A percentile compares a stretch with the other conserved stretches of the same genome.
These are phyloP conservation scores for Cercospora citrullina DNA, from an alignment of 2,329 filamentous ascomycete genomes.

Conservation along the genomic window DNA sequence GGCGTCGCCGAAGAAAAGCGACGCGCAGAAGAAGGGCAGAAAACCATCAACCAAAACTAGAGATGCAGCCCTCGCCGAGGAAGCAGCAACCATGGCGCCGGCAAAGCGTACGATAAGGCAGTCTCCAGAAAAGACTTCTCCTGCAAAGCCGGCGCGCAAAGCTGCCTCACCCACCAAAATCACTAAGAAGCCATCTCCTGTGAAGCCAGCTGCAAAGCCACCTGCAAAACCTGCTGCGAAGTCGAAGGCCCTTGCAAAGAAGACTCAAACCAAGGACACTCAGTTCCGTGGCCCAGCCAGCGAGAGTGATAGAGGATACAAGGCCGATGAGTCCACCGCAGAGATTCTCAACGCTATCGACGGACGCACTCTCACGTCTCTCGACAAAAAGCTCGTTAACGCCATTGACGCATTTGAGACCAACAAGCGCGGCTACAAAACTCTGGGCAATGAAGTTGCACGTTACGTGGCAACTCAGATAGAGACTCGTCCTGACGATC, in stretches of 20 bases:
- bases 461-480: not conserved
- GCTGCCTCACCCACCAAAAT: constrained; percentile 10
- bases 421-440: not conserved
- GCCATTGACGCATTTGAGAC: constrained; percentile 5
- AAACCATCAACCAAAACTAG: constrained; percentile 10
- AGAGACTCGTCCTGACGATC: not conserved
- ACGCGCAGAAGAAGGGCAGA: constrained; percentile 3
- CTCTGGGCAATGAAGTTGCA: not conserved
- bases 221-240: constrained; percentile 14
- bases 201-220: constrained; percentile 12
- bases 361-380: constrained; percentile 8
- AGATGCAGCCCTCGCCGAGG: constrained; percentile 6
- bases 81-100: not conserved
- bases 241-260: not conserved
- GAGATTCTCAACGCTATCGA: constrained; percentile 18
- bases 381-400: constrained; percentile 13
- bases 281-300: constrained; percentile 10
- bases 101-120: not conserved
- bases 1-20: constrained; percentile 14
- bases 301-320: constrained; percentile 14
- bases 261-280: constrained; percentile 9
- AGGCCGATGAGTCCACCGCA: constrained; percentile 11
- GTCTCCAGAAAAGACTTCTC: constrained; percentile 9
- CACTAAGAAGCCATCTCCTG: constrained; percentile 6
- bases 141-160: constrained; percentile 1